These are phyloP conservation scores for Escallonia herrerae DNA, from an alignment of 129 eudicot species.

Conservation along the genomic window DNA sequence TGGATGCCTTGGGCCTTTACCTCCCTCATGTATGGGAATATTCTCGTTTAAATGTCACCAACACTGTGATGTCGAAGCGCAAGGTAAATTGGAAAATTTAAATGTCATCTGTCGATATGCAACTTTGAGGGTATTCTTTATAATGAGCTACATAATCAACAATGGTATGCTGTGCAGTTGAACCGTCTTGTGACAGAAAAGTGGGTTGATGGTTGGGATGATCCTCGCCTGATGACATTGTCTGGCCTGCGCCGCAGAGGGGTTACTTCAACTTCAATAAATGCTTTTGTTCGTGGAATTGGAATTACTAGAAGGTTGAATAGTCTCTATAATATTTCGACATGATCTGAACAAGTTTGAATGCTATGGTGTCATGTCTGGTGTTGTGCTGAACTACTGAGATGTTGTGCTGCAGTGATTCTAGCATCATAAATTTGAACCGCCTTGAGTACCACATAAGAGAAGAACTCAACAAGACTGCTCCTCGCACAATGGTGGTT, in stretches of 20 bases:
- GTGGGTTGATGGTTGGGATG: slow-evolving; percentile 98
- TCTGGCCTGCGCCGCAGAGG: slow-evolving; percentile 96
- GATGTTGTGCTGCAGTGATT: slow-evolving; percentile 52
- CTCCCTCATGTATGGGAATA: slow-evolving; percentile 93
- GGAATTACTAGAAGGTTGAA: slow-evolving; percentile 92
- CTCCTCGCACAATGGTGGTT: slow-evolving; percentile 90
- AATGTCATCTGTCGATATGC: background rate
- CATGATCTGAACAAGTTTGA: background rate
- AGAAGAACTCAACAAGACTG: slow-evolving; percentile 86
- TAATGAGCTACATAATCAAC: background rate
- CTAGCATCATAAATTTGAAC: slow-evolving; percentile 65
- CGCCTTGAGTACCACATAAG: slow-evolving; percentile 86
- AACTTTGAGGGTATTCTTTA: background rate
- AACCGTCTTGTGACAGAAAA: slow-evolving; percentile 93
- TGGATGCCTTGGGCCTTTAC: slow-evolving; percentile 77
- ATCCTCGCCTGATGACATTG: slow-evolving; percentile 96
- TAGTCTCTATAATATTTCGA: background rate
- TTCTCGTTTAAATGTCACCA: slow-evolving; percentile 72
- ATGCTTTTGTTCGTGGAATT: slow-evolving; percentile 81
- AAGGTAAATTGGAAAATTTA: slow-evolving; percentile 40
- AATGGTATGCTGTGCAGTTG: slow-evolving; percentile 35
- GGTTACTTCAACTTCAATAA: slow-evolving; percentile 78
- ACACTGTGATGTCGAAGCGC: slow-evolving; percentile 96
- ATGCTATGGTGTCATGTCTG: background rate
- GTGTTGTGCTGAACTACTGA: too few species aligned